A percentile compares a stretch with the other conserved stretches of the same genome.
These are phyloP conservation scores for Lasiosphaeria ovina DNA, from an alignment of 495 filamentous ascomycete genomes.

Conservation along the genomic window DNA sequence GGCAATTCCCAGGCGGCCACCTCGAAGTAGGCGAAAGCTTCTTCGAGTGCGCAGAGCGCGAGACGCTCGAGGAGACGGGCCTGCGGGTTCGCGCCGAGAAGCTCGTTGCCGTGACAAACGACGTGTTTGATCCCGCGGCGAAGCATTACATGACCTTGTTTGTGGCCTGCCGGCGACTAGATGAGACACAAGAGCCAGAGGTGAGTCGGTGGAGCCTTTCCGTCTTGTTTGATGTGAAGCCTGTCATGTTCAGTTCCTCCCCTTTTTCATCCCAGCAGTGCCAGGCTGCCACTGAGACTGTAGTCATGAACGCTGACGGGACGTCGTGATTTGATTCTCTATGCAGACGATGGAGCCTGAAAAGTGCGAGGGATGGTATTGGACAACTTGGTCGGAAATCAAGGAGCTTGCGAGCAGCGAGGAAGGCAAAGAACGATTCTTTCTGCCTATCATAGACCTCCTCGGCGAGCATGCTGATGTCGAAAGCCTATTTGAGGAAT, in stretches of 20 bases:
- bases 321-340: not conserved
- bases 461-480: constrained; percentile 45
- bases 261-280: not conserved
- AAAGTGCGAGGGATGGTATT: constrained; percentile 65
- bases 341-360: constrained; percentile 52
- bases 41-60: constrained; percentile 59
- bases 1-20: constrained; percentile 66
- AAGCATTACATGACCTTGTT: constrained; percentile 71
- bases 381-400: constrained; percentile 53
- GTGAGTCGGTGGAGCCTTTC: constrained; percentile 36
- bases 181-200: constrained; percentile 45
- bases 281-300: not conserved
- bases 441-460: constrained; percentile 56
- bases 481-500: constrained; percentile 9
- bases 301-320: not conserved
- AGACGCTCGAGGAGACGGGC: constrained; percentile 66
- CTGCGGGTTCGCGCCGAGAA: constrained; percentile 47
- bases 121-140: constrained; percentile 47
- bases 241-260: not conserved
- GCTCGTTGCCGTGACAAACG: constrained; percentile 58
- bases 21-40: constrained; percentile 62
- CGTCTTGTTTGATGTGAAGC: not conserved
- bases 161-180: constrained; percentile 44
- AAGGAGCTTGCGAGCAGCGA: constrained; percentile 26
- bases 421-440: constrained; percentile 42